Conservation (phyloP, 768 basidiomycete species). For the Amanita pallidorosea region DNA sequence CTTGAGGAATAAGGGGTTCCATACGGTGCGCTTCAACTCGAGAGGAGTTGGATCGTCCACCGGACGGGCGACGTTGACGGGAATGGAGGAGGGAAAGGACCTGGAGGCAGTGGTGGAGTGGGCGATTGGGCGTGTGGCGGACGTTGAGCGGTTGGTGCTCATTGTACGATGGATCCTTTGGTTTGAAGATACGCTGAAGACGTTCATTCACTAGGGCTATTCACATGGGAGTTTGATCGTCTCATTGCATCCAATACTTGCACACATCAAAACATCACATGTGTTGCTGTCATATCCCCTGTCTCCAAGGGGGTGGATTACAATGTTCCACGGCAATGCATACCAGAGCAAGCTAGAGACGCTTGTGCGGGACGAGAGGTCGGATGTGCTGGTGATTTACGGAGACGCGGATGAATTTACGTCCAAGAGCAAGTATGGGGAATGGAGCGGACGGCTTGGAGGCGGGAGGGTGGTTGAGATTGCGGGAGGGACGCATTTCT, state of each 20-base stretch:
- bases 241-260: conserved; percentile 49
- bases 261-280: conserved; percentile 46
- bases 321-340: conserved; percentile 47
- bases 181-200: neutral
- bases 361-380: conserved; percentile 33
- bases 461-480: conserved; percentile 25
- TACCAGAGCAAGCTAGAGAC: conserved; percentile 42
- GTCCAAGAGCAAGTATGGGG: conserved; percentile 35
- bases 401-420: conserved; percentile 73
- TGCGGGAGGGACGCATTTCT: conserved; percentile 53
- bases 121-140: conserved; percentile 30
- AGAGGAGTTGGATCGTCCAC: conserved; percentile 68
- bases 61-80: conserved; percentile 67
- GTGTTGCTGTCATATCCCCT: conserved; percentile 72
- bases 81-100: conserved; percentile 60
- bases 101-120: conserved; percentile 51
- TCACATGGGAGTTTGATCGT: conserved; percentile 71
- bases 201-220: conserved; percentile 44
- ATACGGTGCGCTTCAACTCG: conserved; percentile 66
- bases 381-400: conserved; percentile 51
- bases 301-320: conserved; percentile 54
- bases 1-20: conserved; percentile 35
- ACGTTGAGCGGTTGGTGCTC: conserved; percentile 43
- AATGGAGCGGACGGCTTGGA: conserved; percentile 31
- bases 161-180: conserved; percentile 38